Conservation (phyloP, 2,329 filamentous ascomycete species). For the Aureobasidium uvarum region DNA sequence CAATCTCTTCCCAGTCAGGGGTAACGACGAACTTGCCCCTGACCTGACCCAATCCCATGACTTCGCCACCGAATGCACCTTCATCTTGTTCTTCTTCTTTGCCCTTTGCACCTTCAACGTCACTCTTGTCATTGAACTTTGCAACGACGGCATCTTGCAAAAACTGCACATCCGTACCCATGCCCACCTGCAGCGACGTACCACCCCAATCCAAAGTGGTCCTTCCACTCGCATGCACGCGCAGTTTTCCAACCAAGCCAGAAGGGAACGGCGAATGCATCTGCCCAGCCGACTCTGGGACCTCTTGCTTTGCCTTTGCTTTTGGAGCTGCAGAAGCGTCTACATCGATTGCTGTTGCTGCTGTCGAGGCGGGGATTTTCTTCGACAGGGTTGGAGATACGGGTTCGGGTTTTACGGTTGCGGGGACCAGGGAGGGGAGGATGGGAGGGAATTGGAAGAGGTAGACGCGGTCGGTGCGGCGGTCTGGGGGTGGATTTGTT, state of each 20-base stretch:
- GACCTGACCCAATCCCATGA: constrained; percentile 60
- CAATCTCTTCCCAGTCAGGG: constrained; percentile 59
- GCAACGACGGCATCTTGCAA: constrained; percentile 58
- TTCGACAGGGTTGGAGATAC: constrained; percentile 23
- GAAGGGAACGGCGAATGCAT: constrained; percentile 40
- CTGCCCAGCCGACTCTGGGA: constrained; percentile 30
- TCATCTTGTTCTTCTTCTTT: constrained; percentile 34
- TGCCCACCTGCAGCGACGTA: constrained; percentile 56
- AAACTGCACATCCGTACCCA: constrained; percentile 57
- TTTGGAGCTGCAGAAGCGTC: not conserved
- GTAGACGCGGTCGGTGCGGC: constrained; percentile 57
- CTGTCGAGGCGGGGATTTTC: not conserved
- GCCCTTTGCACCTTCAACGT: constrained; percentile 30
- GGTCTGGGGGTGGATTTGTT: constrained; percentile 34
- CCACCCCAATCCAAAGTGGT: constrained; percentile 64
- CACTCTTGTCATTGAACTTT: constrained; percentile 35
- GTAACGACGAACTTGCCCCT: constrained; percentile 63
- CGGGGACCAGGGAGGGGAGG: constrained; percentile 54
- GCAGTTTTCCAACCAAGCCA: constrained; percentile 57
- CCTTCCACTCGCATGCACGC: constrained; percentile 60
- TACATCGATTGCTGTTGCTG: constrained; percentile 8
- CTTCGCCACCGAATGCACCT: constrained; percentile 42
- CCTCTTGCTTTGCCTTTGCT: constrained; percentile 35
- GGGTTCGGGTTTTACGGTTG: constrained; percentile 32
- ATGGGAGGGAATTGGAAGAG: constrained; percentile 64